phyloP scores from a whole-genome alignment of 1,284 basidiomycete genomes.

The Sanguinoderma infundibulare region DNA sequence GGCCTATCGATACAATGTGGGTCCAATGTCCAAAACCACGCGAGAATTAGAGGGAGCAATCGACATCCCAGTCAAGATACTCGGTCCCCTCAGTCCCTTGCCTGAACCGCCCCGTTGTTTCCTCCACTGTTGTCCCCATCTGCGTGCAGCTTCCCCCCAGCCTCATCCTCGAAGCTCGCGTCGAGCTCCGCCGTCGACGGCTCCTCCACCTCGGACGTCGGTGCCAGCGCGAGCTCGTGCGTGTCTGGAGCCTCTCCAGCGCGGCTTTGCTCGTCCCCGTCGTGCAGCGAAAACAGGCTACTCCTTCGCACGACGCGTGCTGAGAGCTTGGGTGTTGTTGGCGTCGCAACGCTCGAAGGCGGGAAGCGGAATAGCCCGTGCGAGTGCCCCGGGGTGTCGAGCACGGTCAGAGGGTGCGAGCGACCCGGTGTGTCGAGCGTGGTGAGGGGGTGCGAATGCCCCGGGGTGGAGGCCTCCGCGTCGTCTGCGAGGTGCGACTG shows the following conservation, averaged over 20 bases:
- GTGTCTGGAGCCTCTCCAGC: not conserved
- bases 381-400: not conserved
- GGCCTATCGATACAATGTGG: not conserved
- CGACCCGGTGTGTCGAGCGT: no score
- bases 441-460: no score
- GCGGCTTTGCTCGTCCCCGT: not conserved
- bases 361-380: constrained; percentile 12
- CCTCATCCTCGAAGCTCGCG: constrained; percentile 11
- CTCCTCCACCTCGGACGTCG: constrained; percentile 16
- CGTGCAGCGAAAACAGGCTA: constrained; percentile 11
- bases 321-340: constrained; percentile 11
- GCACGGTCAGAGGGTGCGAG: no score
- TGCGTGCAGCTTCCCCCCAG: not conserved
- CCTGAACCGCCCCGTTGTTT: no score
- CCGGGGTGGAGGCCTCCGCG: no score
- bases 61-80: not conserved
- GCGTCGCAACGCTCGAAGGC: not conserved
- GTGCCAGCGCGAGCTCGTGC: not conserved
- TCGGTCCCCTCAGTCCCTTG: not conserved
- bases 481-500: not conserved
- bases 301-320: constrained; percentile 16
- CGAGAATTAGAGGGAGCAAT: not conserved
- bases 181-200: constrained; percentile 13
- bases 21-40: not conserved
- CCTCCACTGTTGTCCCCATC: not conserved